Conservation (phyloP, 2,329 filamentous ascomycete species). For the Fusarium paranaense region DNA sequence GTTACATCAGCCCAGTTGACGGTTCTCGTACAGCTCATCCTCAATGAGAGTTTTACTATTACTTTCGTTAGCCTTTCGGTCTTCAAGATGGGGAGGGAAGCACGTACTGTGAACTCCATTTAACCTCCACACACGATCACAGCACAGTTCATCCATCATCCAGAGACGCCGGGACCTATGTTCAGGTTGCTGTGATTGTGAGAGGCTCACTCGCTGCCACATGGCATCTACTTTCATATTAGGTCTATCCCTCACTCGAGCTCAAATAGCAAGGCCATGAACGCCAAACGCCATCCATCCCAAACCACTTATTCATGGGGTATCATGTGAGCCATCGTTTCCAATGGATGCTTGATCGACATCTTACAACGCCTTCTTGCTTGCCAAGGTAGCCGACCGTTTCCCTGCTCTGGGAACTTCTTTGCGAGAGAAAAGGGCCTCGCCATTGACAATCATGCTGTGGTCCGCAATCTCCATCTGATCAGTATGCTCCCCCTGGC, state of each 20-base stretch:
- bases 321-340: conserved; percentile 25
- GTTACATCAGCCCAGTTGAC: neutral
- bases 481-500: conserved; percentile 48
- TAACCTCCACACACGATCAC: neutral
- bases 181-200: neutral
- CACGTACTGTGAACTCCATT: neutral
- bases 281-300: conserved; percentile 27
- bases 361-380: conserved; percentile 37
- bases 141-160: conserved; percentile 1
- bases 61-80: neutral
- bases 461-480: conserved; percentile 68
- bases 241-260: neutral
- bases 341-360: neutral
- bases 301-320: conserved; percentile 19
- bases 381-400: conserved; percentile 47
- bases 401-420: conserved; percentile 63
- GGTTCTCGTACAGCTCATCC: neutral
- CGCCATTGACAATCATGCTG: conserved; percentile 73
- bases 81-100: neutral
- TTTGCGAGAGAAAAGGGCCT: conserved; percentile 64
- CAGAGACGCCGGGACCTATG: neutral
- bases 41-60: neutral
- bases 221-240: conserved; percentile 16
- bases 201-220: conserved; percentile 6
- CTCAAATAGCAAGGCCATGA: conserved; percentile 13